A percentile compares a stretch with the other conserved stretches of the same genome.
Evolutionary conservation across 169 alveolate species (phyloP).

Genomic region (Neospora caninum): DNA sequence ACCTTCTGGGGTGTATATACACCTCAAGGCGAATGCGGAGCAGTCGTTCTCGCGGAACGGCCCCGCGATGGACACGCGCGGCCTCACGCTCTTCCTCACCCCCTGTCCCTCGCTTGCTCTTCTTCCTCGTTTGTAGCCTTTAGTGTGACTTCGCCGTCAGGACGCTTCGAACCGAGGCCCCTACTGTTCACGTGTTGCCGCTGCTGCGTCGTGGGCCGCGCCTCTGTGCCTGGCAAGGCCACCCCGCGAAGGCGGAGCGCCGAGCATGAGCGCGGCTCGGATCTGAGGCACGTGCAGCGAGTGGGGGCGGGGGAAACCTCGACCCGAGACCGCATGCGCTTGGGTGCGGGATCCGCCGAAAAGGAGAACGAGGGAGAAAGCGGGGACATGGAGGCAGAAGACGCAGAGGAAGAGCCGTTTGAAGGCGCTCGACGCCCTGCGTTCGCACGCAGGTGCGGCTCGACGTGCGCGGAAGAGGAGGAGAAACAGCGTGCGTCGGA

Average conservation of each 20-base stretch:
- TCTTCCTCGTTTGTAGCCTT: background rate
- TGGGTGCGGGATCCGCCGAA: no score
- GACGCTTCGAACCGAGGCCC: background rate
- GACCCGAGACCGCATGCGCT: no score
- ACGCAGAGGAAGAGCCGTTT: no score
- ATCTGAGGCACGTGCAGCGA: no score
- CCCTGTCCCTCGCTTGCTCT: background rate
- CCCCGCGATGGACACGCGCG: background rate
- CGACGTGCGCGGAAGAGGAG: no score
- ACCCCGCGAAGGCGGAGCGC: background rate
- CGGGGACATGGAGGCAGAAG: no score
- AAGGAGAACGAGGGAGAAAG: no score
- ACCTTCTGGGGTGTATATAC: conserved; percentile 37
- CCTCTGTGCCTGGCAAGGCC: background rate
- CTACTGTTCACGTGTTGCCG: conserved; percentile 21
- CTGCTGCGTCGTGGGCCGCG: background rate
- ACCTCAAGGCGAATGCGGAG: conserved; percentile 1
- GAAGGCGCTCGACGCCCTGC: no score
- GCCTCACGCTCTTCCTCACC: background rate
- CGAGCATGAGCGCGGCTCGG: no score
- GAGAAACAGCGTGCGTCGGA: no score
- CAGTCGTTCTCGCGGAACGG: conserved; percentile 19
- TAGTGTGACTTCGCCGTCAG: background rate
- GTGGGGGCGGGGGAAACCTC: no score
- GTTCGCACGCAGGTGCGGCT: no score